A percentile compares a stretch with the other conserved stretches of the same genome.
phyloP scores from a whole-genome alignment of 257 asterid species.

The Primulina tabacum region DNA sequence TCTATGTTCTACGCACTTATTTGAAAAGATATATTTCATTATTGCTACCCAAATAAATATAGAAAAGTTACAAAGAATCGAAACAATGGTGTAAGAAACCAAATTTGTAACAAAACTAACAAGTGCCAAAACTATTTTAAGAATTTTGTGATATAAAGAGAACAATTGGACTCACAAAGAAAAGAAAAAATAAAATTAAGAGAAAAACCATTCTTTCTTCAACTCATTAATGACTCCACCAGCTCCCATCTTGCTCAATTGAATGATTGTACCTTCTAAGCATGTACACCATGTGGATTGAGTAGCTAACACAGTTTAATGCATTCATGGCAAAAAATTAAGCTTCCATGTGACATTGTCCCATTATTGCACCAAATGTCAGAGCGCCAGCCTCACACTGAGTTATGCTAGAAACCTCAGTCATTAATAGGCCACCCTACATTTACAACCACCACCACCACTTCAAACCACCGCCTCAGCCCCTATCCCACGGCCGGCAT shows the following conservation, averaged over 20 bases:
- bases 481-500: constrained; percentile 26
- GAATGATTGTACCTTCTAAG: constrained; percentile 38
- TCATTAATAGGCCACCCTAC: constrained; percentile 36
- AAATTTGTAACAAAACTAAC: constrained; percentile 17
- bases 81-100: constrained; percentile 31
- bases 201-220: constrained; percentile 7
- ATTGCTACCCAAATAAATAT: not conserved
- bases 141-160: constrained; percentile 19
- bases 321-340: constrained; percentile 21
- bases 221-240: constrained; percentile 11
- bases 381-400: constrained; percentile 28
- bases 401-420: constrained; percentile 26
- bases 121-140: constrained; percentile 25
- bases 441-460: constrained; percentile 31
- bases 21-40: not conserved
- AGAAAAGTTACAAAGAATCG: constrained; percentile 39
- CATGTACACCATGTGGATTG: constrained; percentile 25
- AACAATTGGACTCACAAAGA: constrained; percentile 7
- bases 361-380: constrained; percentile 22
- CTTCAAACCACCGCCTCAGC: constrained; percentile 46
- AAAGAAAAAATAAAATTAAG: not conserved
- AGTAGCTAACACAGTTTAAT: constrained; percentile 17
- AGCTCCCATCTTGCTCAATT: constrained; percentile 24
- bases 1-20: not conserved
- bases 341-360: constrained; percentile 33